Percentiles rank a stretch among this genome's conserved stretches.
These are phyloP conservation scores for Xerocomellus dryophilus DNA, from an alignment of 768 basidiomycete species.

Conservation along the genomic window DNA sequence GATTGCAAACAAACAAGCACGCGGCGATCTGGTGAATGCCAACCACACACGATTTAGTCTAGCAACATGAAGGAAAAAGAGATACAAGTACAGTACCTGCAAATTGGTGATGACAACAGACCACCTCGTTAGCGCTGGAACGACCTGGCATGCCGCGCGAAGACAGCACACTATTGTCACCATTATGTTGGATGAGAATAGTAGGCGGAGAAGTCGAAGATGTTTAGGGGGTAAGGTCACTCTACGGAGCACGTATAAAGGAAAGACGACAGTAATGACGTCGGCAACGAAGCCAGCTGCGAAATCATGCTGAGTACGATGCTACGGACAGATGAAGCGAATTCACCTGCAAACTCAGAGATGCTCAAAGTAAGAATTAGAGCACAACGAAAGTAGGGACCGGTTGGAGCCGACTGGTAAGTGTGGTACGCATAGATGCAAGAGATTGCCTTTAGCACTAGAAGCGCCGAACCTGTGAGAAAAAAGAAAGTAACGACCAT, in stretches of 20 bases:
- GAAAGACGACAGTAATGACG: neutral
- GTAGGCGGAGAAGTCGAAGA: constrained; percentile 8
- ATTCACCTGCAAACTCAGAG: constrained; percentile 6
- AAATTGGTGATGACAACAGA: neutral
- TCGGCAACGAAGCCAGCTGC: constrained; percentile 1
- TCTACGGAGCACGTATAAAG: constrained; percentile 7
- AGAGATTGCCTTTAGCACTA: constrained; percentile 2
- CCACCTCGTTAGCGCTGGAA: neutral
- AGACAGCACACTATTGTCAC: neutral
- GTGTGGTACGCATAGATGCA: neutral
- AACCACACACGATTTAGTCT: neutral
- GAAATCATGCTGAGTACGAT: neutral
- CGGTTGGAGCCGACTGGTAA: neutral
- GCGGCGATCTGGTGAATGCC: constrained; percentile 10
- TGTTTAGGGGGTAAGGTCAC: neutral
- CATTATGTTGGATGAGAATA: constrained; percentile 5
- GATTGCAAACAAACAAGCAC: constrained; percentile 20
- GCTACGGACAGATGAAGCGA: neutral
- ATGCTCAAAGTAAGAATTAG: neutral
- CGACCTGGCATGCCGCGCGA: neutral
- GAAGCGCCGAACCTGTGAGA: neutral
- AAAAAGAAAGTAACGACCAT: constrained; percentile 9
- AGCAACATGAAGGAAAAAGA: neutral
- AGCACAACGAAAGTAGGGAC: neutral
- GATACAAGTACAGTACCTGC: constrained; percentile 1